A percentile compares a stretch with the other conserved stretches of the same genome.
These are phyloP conservation scores for Avena sativa DNA, from an alignment of 176 grass and related monocot species.

Conservation along the genomic window DNA sequence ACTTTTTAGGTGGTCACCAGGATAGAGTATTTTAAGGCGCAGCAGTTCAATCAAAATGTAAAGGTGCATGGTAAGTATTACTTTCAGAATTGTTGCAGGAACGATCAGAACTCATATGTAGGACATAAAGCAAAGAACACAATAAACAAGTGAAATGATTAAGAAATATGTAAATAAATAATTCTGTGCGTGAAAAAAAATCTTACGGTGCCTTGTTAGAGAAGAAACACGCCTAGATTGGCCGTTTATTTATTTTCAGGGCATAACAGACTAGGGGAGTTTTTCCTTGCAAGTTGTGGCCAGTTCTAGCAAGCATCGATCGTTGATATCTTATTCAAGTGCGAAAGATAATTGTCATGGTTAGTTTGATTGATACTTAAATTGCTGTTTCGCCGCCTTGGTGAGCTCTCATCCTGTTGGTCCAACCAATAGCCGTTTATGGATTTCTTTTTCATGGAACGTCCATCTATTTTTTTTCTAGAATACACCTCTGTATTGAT, in stretches of 20 bases:
- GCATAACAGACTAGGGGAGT: not conserved
- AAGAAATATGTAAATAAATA: slow-evolving; percentile 31
- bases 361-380: slow-evolving; percentile 46
- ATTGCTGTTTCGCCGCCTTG: slow-evolving; percentile 38
- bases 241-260: slow-evolving; percentile 27
- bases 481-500: no score
- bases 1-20: slow-evolving; percentile 30
- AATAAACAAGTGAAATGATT: slow-evolving; percentile 31
- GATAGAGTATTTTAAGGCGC: slow-evolving; percentile 32
- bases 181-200: slow-evolving; percentile 27
- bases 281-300: slow-evolving; percentile 49
- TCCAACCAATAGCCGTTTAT: slow-evolving; percentile 33
- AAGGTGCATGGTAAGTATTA: not conserved
- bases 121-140: not conserved
- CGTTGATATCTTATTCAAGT: slow-evolving; percentile 49
- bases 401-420: slow-evolving; percentile 17
- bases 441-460: slow-evolving; percentile 15
- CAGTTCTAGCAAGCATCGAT: slow-evolving; percentile 40
- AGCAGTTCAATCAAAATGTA: not conserved
- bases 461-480: not conserved
- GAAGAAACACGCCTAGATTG: slow-evolving; percentile 33
- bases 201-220: slow-evolving; percentile 28
- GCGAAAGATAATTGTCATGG: not conserved
- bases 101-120: not conserved
- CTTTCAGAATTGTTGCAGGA: not conserved